Base-by-base conservation (phyloP, 2,329 filamentous ascomycete species). In the Trichophyton simii region DNA sequence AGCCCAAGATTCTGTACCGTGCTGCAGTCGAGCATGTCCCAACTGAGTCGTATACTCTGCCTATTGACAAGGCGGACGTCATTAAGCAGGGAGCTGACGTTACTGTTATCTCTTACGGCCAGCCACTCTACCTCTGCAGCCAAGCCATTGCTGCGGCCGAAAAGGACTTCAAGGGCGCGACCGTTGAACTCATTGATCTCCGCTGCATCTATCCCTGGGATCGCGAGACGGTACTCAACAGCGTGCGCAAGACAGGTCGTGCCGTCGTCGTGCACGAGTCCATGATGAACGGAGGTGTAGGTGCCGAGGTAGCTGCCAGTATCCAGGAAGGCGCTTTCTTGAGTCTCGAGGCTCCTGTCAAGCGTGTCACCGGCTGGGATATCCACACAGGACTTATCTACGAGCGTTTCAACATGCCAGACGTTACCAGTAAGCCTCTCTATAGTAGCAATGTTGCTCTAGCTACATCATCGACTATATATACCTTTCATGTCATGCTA, bases 171-270 rank as follows among this genome's bases (percentile, higher is more conserved):
- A 54, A 54, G 50, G 89, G 87, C 5, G 82, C 91, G 60, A 87
- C 82, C 3, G 82, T 91, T 15, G 91, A 96, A 78, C 78, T 96
- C 62, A 90, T 96, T 63, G 91, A 96, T 71, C 76, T 96, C 62
- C 81, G 91, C 61, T 95, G 91, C 0, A 80, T 96, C 59, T 96
- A 95, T 69, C 91, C 91, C 0, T 96, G 91, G 91, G 91, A 96
- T 72, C 84, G 89, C 68, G 80, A 87, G 70, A 88, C 87, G 0
- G 82, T 96, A 1, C 79, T 95, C 63, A 78, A 86, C 60, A 96
- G 91, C 65, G 91, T 95, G 13, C 83, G 82, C 67, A 95, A 94
- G 78, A 96, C 91, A 0, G 91, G 91, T 0, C 78, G 89, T 63
- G 90, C 88, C 44, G 82, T 96, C 60, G 87, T 96, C 1, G 91